Base-by-base conservation (phyloP, 805 yeast genomes). In the Debaryomyces castellii region DNA sequence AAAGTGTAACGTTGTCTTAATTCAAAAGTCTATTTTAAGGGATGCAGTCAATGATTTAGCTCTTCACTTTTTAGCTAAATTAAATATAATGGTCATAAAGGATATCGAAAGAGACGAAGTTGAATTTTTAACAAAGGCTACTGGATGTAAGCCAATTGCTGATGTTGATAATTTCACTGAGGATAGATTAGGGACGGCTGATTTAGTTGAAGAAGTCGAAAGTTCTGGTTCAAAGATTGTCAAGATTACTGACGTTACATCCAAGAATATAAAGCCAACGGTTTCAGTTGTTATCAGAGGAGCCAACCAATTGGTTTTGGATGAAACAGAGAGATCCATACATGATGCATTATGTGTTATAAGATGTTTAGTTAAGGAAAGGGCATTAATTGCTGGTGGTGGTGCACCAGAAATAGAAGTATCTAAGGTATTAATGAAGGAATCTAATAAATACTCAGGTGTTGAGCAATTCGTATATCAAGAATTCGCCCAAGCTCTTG, bases 391-490 rank as follows among this genome's bases (percentile, higher is more conserved):
- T 70, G 97, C 98, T 11, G 99, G 99, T 58, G 99, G 99, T 52
- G 99, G 98, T 58, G 98, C 99, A 5, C 96, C 98, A 39, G 97
- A 90, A 69, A 82, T 90, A 53, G 97, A 91, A 73, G 84, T 89
- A 6, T 82, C 96, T 9, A 81, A 92, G 51, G 79, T 80, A 11
- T 70, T 90, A 53, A 72, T 79, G 55, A 82, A 81, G 54, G 96
- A 89, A 64, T 77, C 95, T 24, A 77, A 82, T 52, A 71, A 80
- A 43, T 74, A 86, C 53, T 79, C 87, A 16, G 97, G 97, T 41
- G 87, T 89, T 9, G 96, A 90, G 66, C 91, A 92, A 45, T 81
- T 89, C 52, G 91, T 95, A 56, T 91, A 88, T 82, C 85, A 83
- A 61, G 97, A 91, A 69, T 90, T 87, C 70, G 96, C 97, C 17